A percentile compares a stretch with the other conserved stretches of the same genome.
phyloP scores from a whole-genome alignment of 306 rosid species.

The Pyrus bretschneideri region DNA sequence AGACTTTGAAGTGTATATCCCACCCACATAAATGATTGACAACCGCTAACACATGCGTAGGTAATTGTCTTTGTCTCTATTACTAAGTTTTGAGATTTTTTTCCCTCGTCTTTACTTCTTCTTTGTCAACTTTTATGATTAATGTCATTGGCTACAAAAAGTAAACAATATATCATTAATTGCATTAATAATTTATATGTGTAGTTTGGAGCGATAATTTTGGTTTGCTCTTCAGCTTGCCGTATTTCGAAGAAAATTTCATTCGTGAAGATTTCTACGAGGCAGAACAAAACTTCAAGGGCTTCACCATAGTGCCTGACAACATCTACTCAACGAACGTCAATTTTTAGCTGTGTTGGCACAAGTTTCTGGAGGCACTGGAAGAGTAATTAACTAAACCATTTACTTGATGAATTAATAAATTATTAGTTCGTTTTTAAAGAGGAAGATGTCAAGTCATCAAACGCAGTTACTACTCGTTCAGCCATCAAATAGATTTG shows the following conservation, averaged over 20 bases:
- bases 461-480: no score
- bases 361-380: not conserved
- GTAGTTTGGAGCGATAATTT: slow-evolving; percentile 5
- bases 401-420: not conserved
- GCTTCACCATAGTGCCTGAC: no score
- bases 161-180: not conserved
- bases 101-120: not conserved
- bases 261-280: not conserved
- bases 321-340: no score
- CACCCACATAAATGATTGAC: not conserved
- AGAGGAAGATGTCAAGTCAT: no score
- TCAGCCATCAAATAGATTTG: no score
- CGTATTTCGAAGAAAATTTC: slow-evolving; percentile 1
- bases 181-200: not conserved
- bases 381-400: not conserved
- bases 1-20: not conserved
- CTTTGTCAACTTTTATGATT: not conserved
- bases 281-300: no score
- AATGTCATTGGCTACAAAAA: no score
- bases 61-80: not conserved
- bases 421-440: not conserved
- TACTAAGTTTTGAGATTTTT: not conserved
- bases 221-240: not conserved
- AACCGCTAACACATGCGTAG: not conserved
- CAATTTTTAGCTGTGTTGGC: no score